phyloP scores from a whole-genome alignment of 352 stramenopile genomes.

The Pythium aquatile region DNA sequence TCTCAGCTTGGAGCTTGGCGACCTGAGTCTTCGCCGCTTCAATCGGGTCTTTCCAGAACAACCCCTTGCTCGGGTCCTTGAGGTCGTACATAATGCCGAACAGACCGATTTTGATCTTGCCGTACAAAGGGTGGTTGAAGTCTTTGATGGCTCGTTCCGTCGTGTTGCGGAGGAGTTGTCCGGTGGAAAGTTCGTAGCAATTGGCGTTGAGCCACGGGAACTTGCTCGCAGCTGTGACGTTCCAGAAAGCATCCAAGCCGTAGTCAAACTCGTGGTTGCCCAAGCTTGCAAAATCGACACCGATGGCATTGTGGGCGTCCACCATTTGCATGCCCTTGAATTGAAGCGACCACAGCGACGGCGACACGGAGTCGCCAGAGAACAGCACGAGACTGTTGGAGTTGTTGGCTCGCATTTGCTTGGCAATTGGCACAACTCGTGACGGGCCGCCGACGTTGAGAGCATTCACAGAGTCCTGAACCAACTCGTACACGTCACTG shows the following conservation, averaged over 20 bases:
- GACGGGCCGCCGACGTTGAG: conserved; percentile 57
- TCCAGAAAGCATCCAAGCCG: conserved; percentile 69
- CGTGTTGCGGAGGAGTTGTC: conserved; percentile 49
- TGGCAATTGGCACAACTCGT: conserved; percentile 57
- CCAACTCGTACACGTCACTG: conserved; percentile 72
- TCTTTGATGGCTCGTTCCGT: conserved; percentile 46
- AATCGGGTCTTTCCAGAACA: conserved; percentile 71
- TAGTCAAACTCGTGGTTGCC: conserved; percentile 86
- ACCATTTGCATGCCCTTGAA: conserved; percentile 83
- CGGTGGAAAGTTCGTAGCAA: conserved; percentile 50
- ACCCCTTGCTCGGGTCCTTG: conserved; percentile 53
- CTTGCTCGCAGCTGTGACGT: conserved; percentile 50
- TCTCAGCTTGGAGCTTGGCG: conserved; percentile 18
- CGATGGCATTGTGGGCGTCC: conserved; percentile 70
- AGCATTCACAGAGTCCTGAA: conserved; percentile 49
- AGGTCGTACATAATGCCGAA: conserved; percentile 84
- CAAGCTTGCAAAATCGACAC: conserved; percentile 65
- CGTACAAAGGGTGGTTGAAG: conserved; percentile 37
- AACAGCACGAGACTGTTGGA: conserved; percentile 79
- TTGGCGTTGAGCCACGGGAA: conserved; percentile 81
- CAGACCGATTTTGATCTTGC: conserved; percentile 55
- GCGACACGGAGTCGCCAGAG: conserved; percentile 75
- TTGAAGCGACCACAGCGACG: conserved; percentile 77
- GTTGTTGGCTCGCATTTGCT: conserved; percentile 52
- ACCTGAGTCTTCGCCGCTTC: conserved; percentile 51